phyloP scores from a whole-genome alignment of 805 yeast genomes.

The Myxozyma vanderwaltii region DNA sequence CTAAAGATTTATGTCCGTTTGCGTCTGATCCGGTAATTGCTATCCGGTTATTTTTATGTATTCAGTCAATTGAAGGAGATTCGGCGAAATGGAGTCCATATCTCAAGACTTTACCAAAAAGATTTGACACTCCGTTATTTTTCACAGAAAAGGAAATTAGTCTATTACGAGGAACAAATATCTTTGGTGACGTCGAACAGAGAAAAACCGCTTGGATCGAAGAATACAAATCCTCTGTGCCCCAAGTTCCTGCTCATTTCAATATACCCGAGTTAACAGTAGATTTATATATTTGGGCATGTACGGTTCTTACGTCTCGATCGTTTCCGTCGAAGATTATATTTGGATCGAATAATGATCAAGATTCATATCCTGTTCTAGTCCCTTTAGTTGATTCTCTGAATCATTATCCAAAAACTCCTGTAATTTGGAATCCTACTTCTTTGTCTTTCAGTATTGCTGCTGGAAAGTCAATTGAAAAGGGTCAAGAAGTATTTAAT shows the following conservation, averaged over 20 bases:
- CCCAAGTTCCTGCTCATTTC: constrained; percentile 22
- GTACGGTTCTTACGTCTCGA: constrained; percentile 68
- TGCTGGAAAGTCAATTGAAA: constrained; percentile 28
- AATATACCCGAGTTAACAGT: constrained; percentile 11
- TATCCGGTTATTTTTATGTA: constrained; percentile 25
- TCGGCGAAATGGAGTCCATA: constrained; percentile 49
- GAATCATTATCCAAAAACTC: constrained; percentile 65
- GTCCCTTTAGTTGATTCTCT: constrained; percentile 77
- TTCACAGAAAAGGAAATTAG: constrained; percentile 60
- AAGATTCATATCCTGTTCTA: constrained; percentile 56
- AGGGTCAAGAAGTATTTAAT: constrained; percentile 62
- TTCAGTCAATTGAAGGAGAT: constrained; percentile 12
- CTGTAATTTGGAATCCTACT: constrained; percentile 62
- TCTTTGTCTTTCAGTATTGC: constrained; percentile 48
- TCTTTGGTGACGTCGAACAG: constrained; percentile 57
- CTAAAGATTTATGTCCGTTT: constrained; percentile 10
- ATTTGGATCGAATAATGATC: constrained; percentile 43
- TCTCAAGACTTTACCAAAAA: constrained; percentile 52
- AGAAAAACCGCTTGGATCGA: constrained; percentile 51
- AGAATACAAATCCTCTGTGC: constrained; percentile 55
- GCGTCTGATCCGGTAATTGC: constrained; percentile 16
- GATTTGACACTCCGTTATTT: constrained; percentile 62
- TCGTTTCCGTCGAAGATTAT: constrained; percentile 73
- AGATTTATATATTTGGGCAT: constrained; percentile 68
- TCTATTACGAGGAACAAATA: constrained; percentile 67